A percentile compares a stretch with the other conserved stretches of the same genome.
Conservation (phyloP, 345 rosid species). For the Salix caprea region DNA sequence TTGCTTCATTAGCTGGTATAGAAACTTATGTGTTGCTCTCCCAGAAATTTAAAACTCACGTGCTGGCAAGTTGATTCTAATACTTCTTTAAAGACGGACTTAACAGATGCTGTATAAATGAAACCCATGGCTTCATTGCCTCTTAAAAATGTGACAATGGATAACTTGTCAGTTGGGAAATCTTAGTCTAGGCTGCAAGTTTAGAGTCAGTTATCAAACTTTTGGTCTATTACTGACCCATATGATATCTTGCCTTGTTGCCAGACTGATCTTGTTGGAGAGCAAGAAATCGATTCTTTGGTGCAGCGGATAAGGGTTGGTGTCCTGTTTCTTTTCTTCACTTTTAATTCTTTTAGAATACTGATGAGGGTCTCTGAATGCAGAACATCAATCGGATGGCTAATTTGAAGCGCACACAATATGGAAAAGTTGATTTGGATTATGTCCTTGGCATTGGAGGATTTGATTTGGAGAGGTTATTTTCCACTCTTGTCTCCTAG, state of each 20-base stretch:
- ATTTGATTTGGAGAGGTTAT: constrained; percentile 89
- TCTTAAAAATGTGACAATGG: not conserved
- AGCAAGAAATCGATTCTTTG: constrained; percentile 53
- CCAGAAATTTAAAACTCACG: not conserved
- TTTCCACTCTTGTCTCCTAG: constrained; percentile 13
- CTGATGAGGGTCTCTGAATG: constrained; percentile 12
- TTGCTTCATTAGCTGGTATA: not conserved
- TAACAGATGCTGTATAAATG: constrained; percentile 1
- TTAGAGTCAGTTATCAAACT: not conserved
- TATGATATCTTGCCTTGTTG: constrained; percentile 18
- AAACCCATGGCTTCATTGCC: not conserved
- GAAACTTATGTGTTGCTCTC: not conserved
- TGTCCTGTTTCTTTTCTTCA: constrained; percentile 8
- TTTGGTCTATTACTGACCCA: constrained; percentile 9
- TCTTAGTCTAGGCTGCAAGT: not conserved
- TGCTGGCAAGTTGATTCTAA: not conserved
- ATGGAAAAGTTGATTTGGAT: constrained; percentile 88
- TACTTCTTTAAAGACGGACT: not conserved
- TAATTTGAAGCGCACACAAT: constrained; percentile 61
- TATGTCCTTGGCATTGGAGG: constrained; percentile 98
- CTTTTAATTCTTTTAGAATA: constrained; percentile 8
- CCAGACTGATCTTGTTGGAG: constrained; percentile 87
- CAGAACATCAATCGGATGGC: constrained; percentile 84
- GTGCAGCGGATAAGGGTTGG: constrained; percentile 72
- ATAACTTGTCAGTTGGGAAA: not conserved